Base-by-base conservation (phyloP, 768 basidiomycete species). In the Lactifluus subvellereus region DNA sequence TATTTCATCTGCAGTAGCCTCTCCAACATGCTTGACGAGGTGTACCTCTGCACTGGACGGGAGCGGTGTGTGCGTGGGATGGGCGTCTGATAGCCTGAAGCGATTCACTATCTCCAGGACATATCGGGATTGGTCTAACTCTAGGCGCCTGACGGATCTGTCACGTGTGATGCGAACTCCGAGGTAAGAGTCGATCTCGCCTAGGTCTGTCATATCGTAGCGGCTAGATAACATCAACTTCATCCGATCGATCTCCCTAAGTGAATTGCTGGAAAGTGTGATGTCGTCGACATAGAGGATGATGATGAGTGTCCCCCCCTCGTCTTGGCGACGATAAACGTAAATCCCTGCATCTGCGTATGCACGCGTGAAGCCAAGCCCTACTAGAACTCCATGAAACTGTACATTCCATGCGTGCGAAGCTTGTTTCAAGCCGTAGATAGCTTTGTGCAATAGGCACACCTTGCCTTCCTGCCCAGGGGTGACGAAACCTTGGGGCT, bases 401-500 rank as follows among this genome's bases (percentile, higher is more conserved):
- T 22, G 22, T 22, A 22, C 1, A 13, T 40, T 40, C 38, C 38
- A 40, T 3, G 9, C 9, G 38, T 6, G 9, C 3, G 38, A 40
- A 6, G 38, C 38, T 13, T 40, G 54, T 45, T 55, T 55, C 1
- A 55, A 27, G 1, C 54, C 20, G 11, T 55, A 55, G 2, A 55
- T 18, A 1, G 54, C 54, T 16, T 55, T 55, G 11, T 32, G 8
- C 1, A 55, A 20, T 6, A 3, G 20, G 27, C 54, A 54, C 7
- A 54, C 54, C 11, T 54, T 54, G 6, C 1, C 3, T 3, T 30
- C 13, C 9, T 55, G 40, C 0, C 33, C 57, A 1, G 47, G 4
- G 0, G 2, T 1, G 30, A 42, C 13, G 22, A 70, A 68, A 38
- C 69, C 71, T 38, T 61, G 48, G 16, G 72, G 70, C n/a, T 22